Evolutionary conservation across 176 grass and related monocot species (phyloP), one percentile per base, ranked within the genome.

Genomic region (Thalia dealbata): DNA sequence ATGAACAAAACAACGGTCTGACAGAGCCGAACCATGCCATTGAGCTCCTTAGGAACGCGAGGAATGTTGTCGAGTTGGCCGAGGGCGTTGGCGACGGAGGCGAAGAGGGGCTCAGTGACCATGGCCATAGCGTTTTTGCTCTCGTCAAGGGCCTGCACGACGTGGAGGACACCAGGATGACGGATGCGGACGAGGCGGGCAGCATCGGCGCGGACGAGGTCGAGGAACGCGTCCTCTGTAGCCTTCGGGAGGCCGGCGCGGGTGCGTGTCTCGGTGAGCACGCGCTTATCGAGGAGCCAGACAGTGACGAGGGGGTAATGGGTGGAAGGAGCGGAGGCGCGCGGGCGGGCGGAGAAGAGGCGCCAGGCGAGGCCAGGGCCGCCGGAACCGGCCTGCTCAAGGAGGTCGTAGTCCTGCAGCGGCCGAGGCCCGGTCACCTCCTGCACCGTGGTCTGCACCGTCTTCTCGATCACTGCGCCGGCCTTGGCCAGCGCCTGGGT

Each of bases 351-450:
- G 18, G 83, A 59, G 90, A 89, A 99, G 81, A 99, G 85, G 79
- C 86, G 82, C 95, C 95, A 99, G 14, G 82, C 83, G 48, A 93
- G 87, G 7, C 95, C 95, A 1, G 87, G 90, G 0, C 95, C 90
- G 50, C 90, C 87, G 38, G 95, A 99, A 22, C 79, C 95, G 52
- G 61, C 86, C 81, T 93, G 90, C 74, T 91, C 85, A 21, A 99
- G 90, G 62, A 99, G 86, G 74, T 95, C 95, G 86, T 79, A 99
- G 90, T 99, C 95, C 83, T 99, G 95, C 61, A 99, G 86, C 69
- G 95, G 90, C n/a, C 95, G 90, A 62, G 95, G 95, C 50, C 95
- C 95, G 25, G 95, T 99, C 67, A 99, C 95, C 81, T 99, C 95
- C 80, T 99, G 95, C 67, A 99, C 95, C 68, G 95, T 99, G 51